Evolutionary conservation across 1,284 basidiomycete genomes (phyloP).

Genomic region (Ustilago xerochloae): DNA sequence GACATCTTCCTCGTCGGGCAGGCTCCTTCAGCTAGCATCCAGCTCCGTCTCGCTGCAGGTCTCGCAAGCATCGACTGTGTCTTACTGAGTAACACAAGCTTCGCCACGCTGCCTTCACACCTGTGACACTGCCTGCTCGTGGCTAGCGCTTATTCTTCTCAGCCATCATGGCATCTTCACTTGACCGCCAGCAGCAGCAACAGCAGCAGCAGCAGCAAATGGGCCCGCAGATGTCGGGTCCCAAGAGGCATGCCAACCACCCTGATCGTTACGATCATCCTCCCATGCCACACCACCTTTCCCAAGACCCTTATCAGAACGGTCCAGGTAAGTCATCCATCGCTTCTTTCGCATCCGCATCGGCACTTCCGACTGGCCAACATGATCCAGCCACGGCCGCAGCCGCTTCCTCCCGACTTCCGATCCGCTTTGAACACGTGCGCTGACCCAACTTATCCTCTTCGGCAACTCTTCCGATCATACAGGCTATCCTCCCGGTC

Average conservation of each 20-base stretch:
- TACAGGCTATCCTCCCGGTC: slow-evolving; percentile 38
- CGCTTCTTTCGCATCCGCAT: background rate
- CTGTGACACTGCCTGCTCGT: background rate
- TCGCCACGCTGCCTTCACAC: background rate
- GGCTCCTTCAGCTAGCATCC: background rate
- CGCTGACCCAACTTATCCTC: background rate
- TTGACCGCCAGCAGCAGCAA: slow-evolving; percentile 46
- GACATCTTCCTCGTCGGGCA: background rate
- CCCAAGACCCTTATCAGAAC: slow-evolving; percentile 44
- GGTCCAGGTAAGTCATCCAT: slow-evolving; percentile 29
- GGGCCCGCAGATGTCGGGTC: slow-evolving; percentile 28
- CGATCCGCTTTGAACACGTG: background rate
- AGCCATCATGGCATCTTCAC: slow-evolving; percentile 42
- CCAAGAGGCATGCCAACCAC: slow-evolving; percentile 40
- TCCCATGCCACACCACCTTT: slow-evolving; percentile 45
- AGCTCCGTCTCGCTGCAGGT: no score
- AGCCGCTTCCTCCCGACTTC: background rate
- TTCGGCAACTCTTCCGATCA: background rate
- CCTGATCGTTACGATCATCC: slow-evolving; percentile 49
- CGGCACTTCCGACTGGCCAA: background rate
- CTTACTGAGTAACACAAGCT: no score
- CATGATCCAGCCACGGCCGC: no score
- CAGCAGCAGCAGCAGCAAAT: slow-evolving; percentile 48
- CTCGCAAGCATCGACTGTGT: no score
- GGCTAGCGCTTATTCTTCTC: slow-evolving; percentile 1